phyloP scores from a whole-genome alignment of 495 filamentous ascomycete genomes.

The Chlorociboria aeruginascens region DNA sequence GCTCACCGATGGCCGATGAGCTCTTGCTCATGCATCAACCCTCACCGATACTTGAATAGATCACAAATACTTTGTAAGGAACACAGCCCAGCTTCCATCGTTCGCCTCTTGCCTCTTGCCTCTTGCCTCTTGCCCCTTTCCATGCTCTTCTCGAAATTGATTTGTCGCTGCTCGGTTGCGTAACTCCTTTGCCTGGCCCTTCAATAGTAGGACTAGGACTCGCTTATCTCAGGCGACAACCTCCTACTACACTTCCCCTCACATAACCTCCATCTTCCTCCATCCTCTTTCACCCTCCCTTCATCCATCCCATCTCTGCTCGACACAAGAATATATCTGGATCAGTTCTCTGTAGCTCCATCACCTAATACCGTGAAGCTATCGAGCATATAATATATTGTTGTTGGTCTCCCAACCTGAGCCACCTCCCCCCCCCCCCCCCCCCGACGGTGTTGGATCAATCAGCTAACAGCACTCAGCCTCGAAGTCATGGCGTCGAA shows the following conservation, averaged over 20 bases:
- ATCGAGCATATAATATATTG: background rate
- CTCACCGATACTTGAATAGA: background rate
- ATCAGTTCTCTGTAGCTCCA: background rate
- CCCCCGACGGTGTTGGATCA: conserved; percentile 16
- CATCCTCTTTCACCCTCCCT: conserved; percentile 3
- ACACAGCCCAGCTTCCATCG: background rate
- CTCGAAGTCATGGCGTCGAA: conserved; percentile 16
- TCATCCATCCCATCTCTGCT: conserved; percentile 1
- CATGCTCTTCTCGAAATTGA: conserved; percentile 6
- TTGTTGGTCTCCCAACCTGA: conserved; percentile 8
- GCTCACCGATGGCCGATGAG: too few species aligned
- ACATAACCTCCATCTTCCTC: conserved; percentile 2
- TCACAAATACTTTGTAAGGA: background rate
- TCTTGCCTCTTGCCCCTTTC: conserved; percentile 6
- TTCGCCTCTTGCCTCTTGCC: conserved; percentile 6
- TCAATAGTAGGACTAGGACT: background rate
- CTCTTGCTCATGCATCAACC: too few species aligned
- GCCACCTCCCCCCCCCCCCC: too few species aligned
- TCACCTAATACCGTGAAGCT: conserved; percentile 3
- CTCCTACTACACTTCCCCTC: conserved; percentile 4
- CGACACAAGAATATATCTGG: conserved; percentile 1
- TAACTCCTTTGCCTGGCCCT: background rate
- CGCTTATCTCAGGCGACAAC: conserved; percentile 5
- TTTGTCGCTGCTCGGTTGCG: background rate
- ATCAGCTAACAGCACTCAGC: conserved; percentile 6